Evolutionary conservation across 2,329 filamentous ascomycete species (phyloP).

Genomic region (Malbranchea cinnamomea): DNA sequence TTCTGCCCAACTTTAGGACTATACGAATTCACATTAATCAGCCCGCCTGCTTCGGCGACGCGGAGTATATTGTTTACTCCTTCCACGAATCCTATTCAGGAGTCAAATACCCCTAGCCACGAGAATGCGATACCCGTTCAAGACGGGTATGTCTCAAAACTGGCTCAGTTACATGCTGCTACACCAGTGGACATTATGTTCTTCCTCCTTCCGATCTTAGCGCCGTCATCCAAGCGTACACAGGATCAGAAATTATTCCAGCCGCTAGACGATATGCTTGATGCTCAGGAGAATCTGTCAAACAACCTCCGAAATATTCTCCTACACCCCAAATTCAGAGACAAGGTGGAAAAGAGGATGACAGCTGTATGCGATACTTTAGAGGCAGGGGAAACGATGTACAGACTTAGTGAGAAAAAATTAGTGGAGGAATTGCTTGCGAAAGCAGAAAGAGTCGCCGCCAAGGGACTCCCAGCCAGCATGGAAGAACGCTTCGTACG

Average conservation of each 20-base stretch:
- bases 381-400: conserved; percentile 75
- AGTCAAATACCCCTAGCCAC: neutral
- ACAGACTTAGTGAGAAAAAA: conserved; percentile 59
- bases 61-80: conserved; percentile 41
- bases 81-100: neutral
- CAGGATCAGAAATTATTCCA: conserved; percentile 28
- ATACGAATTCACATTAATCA: conserved; percentile 46
- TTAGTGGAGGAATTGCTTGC: conserved; percentile 48
- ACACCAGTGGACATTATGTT: conserved; percentile 77
- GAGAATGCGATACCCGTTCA: neutral
- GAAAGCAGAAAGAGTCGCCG: conserved; percentile 59
- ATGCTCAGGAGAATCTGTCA: conserved; percentile 28
- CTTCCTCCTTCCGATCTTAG: conserved; percentile 59
- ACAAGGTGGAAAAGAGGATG: conserved; percentile 50
- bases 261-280: conserved; percentile 35
- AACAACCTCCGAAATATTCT: conserved; percentile 27
- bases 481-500: conserved; percentile 77
- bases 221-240: conserved; percentile 28
- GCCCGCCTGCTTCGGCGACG: conserved; percentile 34
- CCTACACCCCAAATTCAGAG: conserved; percentile 24
- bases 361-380: conserved; percentile 63
- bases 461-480: conserved; percentile 52
- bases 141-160: conserved; percentile 41
- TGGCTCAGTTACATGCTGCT: conserved; percentile 64
- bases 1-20: conserved; percentile 45